phyloP scores from a whole-genome alignment of 2,329 filamentous ascomycete genomes.

The Trichoderma simmonsii region DNA sequence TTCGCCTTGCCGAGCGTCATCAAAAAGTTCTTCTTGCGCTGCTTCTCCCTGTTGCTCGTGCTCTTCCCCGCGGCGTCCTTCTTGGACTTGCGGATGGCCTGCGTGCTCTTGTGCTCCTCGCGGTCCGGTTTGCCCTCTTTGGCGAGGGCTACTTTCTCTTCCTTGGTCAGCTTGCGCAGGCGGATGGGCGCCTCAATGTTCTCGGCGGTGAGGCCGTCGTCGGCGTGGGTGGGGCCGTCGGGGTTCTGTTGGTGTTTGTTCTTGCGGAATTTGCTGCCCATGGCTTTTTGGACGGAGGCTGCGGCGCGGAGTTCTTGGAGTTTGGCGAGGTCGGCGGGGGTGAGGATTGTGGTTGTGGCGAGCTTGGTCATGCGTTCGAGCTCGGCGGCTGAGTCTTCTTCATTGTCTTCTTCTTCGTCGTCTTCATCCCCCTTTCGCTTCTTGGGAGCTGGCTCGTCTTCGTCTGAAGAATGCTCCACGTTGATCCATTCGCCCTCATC shows the following conservation, averaged over 20 bases:
- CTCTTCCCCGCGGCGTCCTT: slow-evolving; percentile 90
- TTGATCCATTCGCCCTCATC: slow-evolving; percentile 92
- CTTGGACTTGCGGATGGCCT: slow-evolving; percentile 79
- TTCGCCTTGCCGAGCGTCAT: slow-evolving; percentile 98
- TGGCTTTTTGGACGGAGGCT: slow-evolving; percentile 65
- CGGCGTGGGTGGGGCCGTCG: slow-evolving; percentile 61
- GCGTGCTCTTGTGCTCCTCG: slow-evolving; percentile 79
- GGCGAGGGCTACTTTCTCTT: slow-evolving; percentile 81
- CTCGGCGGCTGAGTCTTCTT: slow-evolving; percentile 46
- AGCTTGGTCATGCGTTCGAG: slow-evolving; percentile 62
- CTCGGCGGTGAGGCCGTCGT: slow-evolving; percentile 85
- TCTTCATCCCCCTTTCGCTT: slow-evolving; percentile 36
- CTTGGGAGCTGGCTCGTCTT: slow-evolving; percentile 65
- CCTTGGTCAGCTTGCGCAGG: slow-evolving; percentile 81
- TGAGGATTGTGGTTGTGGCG: slow-evolving; percentile 91
- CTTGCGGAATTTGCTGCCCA: slow-evolving; percentile 42
- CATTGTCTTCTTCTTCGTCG: slow-evolving; percentile 29
- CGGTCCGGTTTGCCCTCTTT: slow-evolving; percentile 77
- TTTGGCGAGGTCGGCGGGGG: slow-evolving; percentile 92
- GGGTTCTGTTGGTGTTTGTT: slow-evolving; percentile 44
- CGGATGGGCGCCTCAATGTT: slow-evolving; percentile 85
- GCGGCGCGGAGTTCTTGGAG: slow-evolving; percentile 80
- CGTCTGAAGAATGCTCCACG: slow-evolving; percentile 73
- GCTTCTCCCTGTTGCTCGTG: slow-evolving; percentile 96
- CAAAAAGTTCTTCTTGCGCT: slow-evolving; percentile 94